Percentiles rank a stretch among this genome's conserved stretches.
Evolutionary conservation across 495 filamentous ascomycete genomes (phyloP).

Genomic region (Baudoinia panamericana): DNA sequence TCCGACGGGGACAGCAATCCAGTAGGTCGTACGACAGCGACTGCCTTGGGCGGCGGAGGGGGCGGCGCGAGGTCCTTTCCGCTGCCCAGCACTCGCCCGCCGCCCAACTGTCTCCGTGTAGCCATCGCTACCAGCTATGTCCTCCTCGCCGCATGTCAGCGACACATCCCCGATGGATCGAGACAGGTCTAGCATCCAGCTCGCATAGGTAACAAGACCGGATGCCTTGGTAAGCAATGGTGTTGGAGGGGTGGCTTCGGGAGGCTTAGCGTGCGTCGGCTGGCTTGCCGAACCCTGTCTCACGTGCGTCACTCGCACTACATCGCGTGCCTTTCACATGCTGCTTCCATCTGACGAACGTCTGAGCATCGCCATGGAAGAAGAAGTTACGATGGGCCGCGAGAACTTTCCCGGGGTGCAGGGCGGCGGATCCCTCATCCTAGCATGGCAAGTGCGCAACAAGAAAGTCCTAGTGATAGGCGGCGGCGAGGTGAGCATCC

Average conservation of each 20-base stretch:
- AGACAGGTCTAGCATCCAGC: too few species aligned
- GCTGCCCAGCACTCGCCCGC: slow-evolving; percentile 76
- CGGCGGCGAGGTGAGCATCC: slow-evolving; percentile 65
- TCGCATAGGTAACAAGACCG: too few species aligned
- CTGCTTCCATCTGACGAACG: not conserved
- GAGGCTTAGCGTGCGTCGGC: too few species aligned
- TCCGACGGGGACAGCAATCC: slow-evolving; percentile 36
- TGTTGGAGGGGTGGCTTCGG: too few species aligned
- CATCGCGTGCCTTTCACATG: slow-evolving; percentile 3
- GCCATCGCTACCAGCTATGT: slow-evolving; percentile 42
- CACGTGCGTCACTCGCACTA: not conserved
- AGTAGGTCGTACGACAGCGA: slow-evolving; percentile 20
- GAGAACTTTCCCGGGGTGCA: slow-evolving; percentile 63
- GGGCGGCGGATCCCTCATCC: slow-evolving; percentile 78
- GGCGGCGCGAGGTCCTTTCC: slow-evolving; percentile 64
- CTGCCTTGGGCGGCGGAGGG: slow-evolving; percentile 36
- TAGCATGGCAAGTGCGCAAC: slow-evolving; percentile 84
- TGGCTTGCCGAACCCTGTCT: not conserved
- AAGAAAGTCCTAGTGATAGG: slow-evolving; percentile 79
- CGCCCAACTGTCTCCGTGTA: slow-evolving; percentile 63
- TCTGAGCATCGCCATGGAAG: not conserved
- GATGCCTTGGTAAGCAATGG: too few species aligned
- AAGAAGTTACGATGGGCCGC: slow-evolving; percentile 41
- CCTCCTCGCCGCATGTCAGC: too few species aligned
- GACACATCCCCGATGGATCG: too few species aligned